Evolutionary conservation across 108 stramenopile genomes (phyloP).

Genomic region (Nitzschia sp.): DNA sequence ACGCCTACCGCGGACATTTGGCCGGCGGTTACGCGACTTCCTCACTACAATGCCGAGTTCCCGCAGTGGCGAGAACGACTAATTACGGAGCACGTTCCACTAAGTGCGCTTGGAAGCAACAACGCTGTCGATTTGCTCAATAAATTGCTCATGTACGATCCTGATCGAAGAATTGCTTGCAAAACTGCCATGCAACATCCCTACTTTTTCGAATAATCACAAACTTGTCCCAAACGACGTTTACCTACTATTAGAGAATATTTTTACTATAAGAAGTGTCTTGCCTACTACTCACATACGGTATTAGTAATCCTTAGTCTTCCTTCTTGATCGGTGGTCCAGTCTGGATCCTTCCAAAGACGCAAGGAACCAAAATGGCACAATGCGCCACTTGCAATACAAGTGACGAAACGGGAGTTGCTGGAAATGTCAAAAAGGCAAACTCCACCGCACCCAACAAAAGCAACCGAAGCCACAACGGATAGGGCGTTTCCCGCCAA

Average conservation of each 20-base stretch:
- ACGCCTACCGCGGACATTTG: constrained; percentile 90
- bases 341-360: constrained; percentile 6
- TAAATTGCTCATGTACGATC: constrained; percentile 85
- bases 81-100: constrained; percentile 82
- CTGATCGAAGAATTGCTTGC: constrained; percentile 83
- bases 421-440: constrained; percentile 92
- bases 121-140: constrained; percentile 76
- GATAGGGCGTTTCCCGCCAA: constrained; percentile 46
- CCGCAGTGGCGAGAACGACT: constrained; percentile 85
- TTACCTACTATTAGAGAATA: no score
- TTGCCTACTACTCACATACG: neutral
- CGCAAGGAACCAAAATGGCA: constrained; percentile 31
- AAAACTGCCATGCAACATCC: constrained; percentile 82
- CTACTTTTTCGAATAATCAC: constrained; percentile 59
- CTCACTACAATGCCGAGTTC: constrained; percentile 91
- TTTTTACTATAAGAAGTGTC: neutral
- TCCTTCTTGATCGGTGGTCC: neutral
- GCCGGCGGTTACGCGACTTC: constrained; percentile 87
- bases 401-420: constrained; percentile 77
- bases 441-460: constrained; percentile 67
- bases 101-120: constrained; percentile 59
- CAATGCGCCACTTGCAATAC: constrained; percentile 84
- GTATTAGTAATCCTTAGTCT: no score
- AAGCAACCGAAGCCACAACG: constrained; percentile 30
- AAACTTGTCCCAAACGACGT: no score